phyloP scores from a whole-genome alignment of 257 asterid genomes.

The Solanum clarkiae region DNA sequence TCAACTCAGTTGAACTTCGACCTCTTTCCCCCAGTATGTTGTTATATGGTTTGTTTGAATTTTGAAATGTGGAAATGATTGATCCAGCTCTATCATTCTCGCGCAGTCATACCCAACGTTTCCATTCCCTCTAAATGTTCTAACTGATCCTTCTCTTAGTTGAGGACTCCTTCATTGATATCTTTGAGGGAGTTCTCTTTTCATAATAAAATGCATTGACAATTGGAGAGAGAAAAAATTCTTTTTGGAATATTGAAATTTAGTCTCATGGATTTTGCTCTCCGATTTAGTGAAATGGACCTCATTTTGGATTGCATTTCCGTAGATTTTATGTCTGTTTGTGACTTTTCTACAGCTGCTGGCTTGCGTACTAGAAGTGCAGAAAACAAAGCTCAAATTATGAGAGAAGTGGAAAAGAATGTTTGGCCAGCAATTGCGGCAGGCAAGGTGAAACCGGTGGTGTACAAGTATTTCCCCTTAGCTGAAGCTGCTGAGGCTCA shows the following conservation, averaged over 20 bases:
- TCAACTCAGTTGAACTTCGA: neutral
- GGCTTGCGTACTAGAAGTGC: slow-evolving; percentile 54
- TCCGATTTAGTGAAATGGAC: neutral
- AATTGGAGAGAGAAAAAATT: neutral
- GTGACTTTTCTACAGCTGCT: slow-evolving; percentile 39
- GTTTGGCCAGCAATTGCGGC: slow-evolving; percentile 87
- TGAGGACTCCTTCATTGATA: neutral
- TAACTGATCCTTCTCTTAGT: neutral
- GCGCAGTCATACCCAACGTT: neutral
- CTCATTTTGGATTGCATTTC: neutral
- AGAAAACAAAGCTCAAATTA: slow-evolving; percentile 74
- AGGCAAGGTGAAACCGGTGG: slow-evolving; percentile 70
- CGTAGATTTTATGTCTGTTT: neutral
- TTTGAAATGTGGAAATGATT: neutral
- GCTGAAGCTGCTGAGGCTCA: slow-evolving; percentile 77
- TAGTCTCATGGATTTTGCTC: neutral
- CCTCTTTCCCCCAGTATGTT: neutral
- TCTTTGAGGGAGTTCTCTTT: neutral
- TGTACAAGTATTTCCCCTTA: slow-evolving; percentile 48
- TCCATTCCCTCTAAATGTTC: neutral
- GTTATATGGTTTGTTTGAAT: neutral
- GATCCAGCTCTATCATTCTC: neutral
- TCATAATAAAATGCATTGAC: neutral
- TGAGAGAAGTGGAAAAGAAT: slow-evolving; percentile 81
- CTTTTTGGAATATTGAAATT: neutral